Base-by-base conservation (phyloP, 2,329 filamentous ascomycete genomes). In the Apiospora aurea region DNA sequence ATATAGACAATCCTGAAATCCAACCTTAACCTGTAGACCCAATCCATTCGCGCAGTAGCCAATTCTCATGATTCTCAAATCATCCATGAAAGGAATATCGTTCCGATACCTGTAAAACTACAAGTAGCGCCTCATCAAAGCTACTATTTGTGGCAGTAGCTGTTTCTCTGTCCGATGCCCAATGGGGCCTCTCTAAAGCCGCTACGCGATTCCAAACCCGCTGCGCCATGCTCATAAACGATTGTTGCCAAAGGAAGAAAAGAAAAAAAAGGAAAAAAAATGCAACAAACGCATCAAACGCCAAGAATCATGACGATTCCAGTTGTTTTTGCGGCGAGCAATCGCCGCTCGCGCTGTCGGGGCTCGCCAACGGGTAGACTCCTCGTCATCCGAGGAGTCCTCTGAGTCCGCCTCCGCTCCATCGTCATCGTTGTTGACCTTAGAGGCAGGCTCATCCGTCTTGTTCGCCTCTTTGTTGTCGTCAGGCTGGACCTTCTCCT, bases 401-500 rank as follows among this genome's bases (percentile, higher is more conserved):
- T 64, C 57, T 5, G 69, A 70, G 44, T 66, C 69, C 14, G 69
- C 69, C 68, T 74, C 71, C 14, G 72, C 72, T 4, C 71, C 69
- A 1, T 57, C 38, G 6, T 72, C 69, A 38, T 73, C 69, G 1
- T 75, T 21, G 18, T 49, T 41, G 69, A 44, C 53, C 47, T 74
- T 69, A 13, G 71, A 70, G 1, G 68, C 67, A 4, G 53, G 14
- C 5, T 73, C 66, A 18, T 72, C 64, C 51, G 75, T 74, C 21
- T 72, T 64, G 21, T 69, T 61, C n/a, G 72, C 64, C 51, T 75
- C 75, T 18, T 72, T 64, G 24, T 69, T 34, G 16, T 64, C 18
- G 29, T 69, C 75, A n/a, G 77, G 75, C 24, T 80, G 77, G 21
- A 81, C 77, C 74, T 81, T 81, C 69, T 80, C 76, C 73, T 80